Conservation (phyloP, 73 alveolate genomes). For the Paraurostyla sp. region DNA sequence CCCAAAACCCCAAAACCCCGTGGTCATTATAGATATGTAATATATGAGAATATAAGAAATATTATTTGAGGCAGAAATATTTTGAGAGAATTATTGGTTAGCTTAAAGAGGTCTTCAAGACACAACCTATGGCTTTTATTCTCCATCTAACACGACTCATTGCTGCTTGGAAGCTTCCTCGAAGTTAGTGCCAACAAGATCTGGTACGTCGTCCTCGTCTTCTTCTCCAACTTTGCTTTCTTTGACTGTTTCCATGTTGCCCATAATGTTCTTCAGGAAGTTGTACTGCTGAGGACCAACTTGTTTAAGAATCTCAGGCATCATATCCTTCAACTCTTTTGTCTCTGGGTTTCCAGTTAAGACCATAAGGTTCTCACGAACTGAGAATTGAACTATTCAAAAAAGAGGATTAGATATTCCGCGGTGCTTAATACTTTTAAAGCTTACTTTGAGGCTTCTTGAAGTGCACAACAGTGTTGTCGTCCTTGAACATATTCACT, state of each 20-base stretch:
- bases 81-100: conserved; percentile 49
- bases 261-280: conserved; percentile 77
- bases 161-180: conserved; percentile 73
- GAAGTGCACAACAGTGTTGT: conserved; percentile 91
- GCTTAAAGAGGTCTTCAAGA: conserved; percentile 9
- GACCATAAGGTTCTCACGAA: conserved; percentile 91
- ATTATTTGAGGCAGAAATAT: conserved; percentile 9
- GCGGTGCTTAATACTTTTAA: neutral
- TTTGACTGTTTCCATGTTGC: conserved; percentile 43
- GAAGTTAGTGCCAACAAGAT: conserved; percentile 76
- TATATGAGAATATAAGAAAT: conserved; percentile 16
- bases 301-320: conserved; percentile 92
- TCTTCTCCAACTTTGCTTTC: conserved; percentile 68
- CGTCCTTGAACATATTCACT: conserved; percentile 94
- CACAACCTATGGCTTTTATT: neutral
- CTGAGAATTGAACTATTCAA: conserved; percentile 82
- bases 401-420: neutral
- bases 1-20: conserved; percentile 38
- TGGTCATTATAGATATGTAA: conserved; percentile 9
- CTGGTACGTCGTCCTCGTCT: conserved; percentile 88
- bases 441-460: conserved; percentile 79
- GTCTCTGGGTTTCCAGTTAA: conserved; percentile 89
- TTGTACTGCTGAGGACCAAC: conserved; percentile 88
- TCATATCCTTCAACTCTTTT: conserved; percentile 82
- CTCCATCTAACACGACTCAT: conserved; percentile 29